These are phyloP conservation scores for Chenopodium album DNA, from an alignment of 148 eudicot genomes.

Conservation along the genomic window DNA sequence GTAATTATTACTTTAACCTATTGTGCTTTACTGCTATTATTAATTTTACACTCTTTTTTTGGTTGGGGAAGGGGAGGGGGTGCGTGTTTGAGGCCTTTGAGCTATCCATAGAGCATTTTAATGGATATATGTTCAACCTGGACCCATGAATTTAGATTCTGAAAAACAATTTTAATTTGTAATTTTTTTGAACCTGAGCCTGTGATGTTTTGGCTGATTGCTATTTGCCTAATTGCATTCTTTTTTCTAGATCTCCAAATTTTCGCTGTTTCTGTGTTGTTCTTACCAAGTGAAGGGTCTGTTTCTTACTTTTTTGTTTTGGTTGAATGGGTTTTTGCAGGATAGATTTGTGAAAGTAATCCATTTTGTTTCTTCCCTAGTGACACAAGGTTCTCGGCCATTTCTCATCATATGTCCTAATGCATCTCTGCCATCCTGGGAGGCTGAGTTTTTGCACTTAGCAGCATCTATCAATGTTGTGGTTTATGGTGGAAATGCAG, in stretches of 20 bases:
- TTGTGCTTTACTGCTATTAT: no score
- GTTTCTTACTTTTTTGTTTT: neutral
- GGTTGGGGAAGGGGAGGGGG: no score
- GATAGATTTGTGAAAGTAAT: slow-evolving; percentile 41
- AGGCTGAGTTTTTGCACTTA: slow-evolving; percentile 54
- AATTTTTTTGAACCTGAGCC: neutral
- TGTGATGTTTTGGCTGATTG: neutral
- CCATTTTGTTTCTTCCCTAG: slow-evolving; percentile 45
- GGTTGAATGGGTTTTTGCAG: slow-evolving; percentile 41
- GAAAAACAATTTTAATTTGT: neutral
- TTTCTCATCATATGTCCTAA: slow-evolving; percentile 51
- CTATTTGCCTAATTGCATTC: neutral
- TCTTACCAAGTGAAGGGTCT: neutral
- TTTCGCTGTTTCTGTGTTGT: neutral
- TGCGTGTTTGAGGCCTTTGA: no score
- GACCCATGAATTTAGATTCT: neutral
- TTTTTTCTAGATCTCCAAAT: neutral
- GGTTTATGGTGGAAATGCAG: slow-evolving; percentile 49
- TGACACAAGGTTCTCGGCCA: slow-evolving; percentile 39
- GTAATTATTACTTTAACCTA: no score
- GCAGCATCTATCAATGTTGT: slow-evolving; percentile 51
- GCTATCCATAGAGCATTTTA: no score
- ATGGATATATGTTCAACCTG: neutral
- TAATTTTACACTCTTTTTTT: no score
- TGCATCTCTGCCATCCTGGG: slow-evolving; percentile 46